Percentiles rank a stretch among this genome's conserved stretches.
These are phyloP conservation scores for Russula earlei DNA, from an alignment of 768 basidiomycete species.

Conservation along the genomic window DNA sequence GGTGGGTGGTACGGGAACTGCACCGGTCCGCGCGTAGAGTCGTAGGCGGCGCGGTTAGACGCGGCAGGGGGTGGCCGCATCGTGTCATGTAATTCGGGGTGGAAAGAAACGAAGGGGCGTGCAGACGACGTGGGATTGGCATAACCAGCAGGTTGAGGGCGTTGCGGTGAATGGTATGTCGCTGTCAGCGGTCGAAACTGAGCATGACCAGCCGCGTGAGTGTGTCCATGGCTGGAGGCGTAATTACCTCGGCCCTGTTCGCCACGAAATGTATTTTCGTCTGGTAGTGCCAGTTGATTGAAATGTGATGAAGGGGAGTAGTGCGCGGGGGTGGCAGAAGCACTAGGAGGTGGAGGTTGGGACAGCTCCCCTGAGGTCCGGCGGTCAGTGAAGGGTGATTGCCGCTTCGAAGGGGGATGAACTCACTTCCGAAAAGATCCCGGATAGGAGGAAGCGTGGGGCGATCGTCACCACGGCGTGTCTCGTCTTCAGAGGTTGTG, in stretches of 20 bases:
- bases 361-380: slow-evolving; percentile 13
- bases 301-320: slow-evolving; percentile 13
- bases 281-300: slow-evolving; percentile 4
- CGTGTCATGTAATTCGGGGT: not conserved
- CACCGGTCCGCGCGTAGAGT: not conserved
- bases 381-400: not conserved
- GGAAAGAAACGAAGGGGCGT: slow-evolving; percentile 1
- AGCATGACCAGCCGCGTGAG: not conserved
- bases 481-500: slow-evolving; percentile 9
- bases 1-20: slow-evolving; percentile 7
- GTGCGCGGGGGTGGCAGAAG: not conserved
- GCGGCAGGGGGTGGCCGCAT: not conserved
- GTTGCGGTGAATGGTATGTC: slow-evolving; percentile 4
- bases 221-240: slow-evolving; percentile 7
- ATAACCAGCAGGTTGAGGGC: not conserved
- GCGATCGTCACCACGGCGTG: slow-evolving; percentile 16
- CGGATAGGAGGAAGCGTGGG: slow-evolving; percentile 21
- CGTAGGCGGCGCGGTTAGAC: not conserved
- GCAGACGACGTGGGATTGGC: not conserved
- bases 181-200: slow-evolving; percentile 12
- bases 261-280: slow-evolving; percentile 5
- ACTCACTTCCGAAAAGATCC: slow-evolving; percentile 19
- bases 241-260: slow-evolving; percentile 5
- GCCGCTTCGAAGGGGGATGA: not conserved
- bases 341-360: slow-evolving; percentile 12